Evolutionary conservation across 768 basidiomycete genomes (phyloP), one percentile per base, ranked within the genome.

Genomic region (Mycena vitilis): DNA sequence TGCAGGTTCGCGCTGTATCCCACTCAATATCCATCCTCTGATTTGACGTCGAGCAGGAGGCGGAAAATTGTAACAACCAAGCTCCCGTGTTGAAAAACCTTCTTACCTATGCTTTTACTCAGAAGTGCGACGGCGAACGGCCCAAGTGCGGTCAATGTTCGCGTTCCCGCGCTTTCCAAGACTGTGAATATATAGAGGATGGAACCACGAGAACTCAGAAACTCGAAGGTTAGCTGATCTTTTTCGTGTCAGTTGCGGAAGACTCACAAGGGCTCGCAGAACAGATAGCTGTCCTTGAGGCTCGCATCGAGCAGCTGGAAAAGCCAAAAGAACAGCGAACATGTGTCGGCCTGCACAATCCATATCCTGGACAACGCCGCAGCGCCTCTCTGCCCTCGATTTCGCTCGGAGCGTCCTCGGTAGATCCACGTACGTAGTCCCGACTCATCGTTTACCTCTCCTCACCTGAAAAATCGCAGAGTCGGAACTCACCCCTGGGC

Each of bases 241-340:
- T 16, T 44, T 40, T 30, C 23, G 16, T 42, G 42, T 45, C 44
- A 7, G 20, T 22, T 16, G n/a, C 2, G 5, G 15, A 12, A 11
- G 4, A 49, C 42, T 63, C 49, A 70, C 20, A 23, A 23, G 5
- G 54, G 10, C 25, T n/a, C 44, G 12, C 40, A 68, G 81, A 83
- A 23, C 76, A 85, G 8, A 73, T 86, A 13, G 70, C 77, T 0
- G 75, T 79, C 15, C 72, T 86, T 15, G 79, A 79, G 68, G 76
- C 77, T 22, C 80, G 84, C 30, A 76, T 86, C 1, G 71, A 74
- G 44, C 79, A 82, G 22, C 49, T 82, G 12, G 79, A 82, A 62
- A 64, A 81, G 53, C 79, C 80, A 0, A 71, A 65, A 0, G 9
- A 45, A 18, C 44, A 13, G 2, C 13, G 44, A 2, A 16, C 18